phyloP scores from a whole-genome alignment of 805 yeast species.

The Crinitomyces ghanaensis region DNA sequence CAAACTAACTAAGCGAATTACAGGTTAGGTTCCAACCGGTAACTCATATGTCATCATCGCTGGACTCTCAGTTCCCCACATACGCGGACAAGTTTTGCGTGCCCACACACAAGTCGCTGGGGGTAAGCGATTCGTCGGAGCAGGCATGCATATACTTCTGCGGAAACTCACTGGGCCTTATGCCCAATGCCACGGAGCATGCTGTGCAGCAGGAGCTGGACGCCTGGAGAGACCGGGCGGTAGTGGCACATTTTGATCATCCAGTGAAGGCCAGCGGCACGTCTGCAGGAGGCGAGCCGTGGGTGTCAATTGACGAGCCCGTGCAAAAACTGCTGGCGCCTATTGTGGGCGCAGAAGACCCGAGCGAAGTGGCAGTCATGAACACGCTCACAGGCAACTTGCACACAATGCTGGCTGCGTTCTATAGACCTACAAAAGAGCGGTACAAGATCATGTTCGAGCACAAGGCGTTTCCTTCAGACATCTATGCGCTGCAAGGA shows the following conservation, averaged over 20 bases:
- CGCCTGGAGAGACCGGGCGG: constrained; percentile 77
- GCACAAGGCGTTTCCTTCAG: constrained; percentile 84
- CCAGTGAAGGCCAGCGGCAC: too few species aligned
- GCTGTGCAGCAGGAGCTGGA: constrained; percentile 57
- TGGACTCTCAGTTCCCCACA: constrained; percentile 33
- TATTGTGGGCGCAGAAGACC: constrained; percentile 59
- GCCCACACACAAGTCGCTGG: constrained; percentile 59
- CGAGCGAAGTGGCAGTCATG: constrained; percentile 74
- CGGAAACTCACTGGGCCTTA: constrained; percentile 89
- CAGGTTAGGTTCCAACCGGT: too few species aligned
- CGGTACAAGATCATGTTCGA: constrained; percentile 71
- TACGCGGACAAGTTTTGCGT: constrained; percentile 40
- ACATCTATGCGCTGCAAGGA: constrained; percentile 72
- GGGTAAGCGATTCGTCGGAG: constrained; percentile 18
- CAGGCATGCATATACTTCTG: constrained; percentile 50
- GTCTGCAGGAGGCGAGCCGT: constrained; percentile 37
- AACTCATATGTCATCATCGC: constrained; percentile 15
- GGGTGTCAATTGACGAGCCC: constrained; percentile 83
- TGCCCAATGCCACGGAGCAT: constrained; percentile 54
- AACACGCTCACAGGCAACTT: constrained; percentile 75
- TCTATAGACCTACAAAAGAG: constrained; percentile 49
- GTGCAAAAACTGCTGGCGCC: constrained; percentile 57
- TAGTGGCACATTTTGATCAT: constrained; percentile 62
- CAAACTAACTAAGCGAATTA: too few species aligned
- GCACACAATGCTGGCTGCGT: constrained; percentile 60